A percentile compares a stretch with the other conserved stretches of the same genome.
Evolutionary conservation across 2,329 filamentous ascomycete genomes (phyloP).

Genomic region (Xylaria digitata): DNA sequence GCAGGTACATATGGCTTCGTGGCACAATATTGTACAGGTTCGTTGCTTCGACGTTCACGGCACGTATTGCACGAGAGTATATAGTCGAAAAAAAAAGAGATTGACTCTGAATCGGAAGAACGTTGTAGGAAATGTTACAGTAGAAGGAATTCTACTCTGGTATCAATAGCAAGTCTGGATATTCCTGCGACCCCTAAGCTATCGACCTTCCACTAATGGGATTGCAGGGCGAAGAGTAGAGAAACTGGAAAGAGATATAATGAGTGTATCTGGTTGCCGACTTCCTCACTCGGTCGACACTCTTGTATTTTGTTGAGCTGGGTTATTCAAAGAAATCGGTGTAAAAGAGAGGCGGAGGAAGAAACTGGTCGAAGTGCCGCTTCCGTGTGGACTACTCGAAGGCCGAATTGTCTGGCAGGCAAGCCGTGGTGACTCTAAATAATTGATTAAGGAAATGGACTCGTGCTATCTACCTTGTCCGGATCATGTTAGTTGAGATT

Average conservation of each 20-base stretch:
- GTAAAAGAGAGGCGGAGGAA: constrained; percentile 6
- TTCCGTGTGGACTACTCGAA: constrained; percentile 41
- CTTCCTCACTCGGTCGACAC: constrained; percentile 23
- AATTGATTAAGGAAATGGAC: constrained; percentile 23
- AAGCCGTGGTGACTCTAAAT: constrained; percentile 27
- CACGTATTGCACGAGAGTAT: constrained; percentile 21
- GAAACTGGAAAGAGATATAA: constrained; percentile 24
- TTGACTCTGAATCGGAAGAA: constrained; percentile 23
- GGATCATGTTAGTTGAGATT: constrained; percentile 24
- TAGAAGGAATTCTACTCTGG: constrained; percentile 23
- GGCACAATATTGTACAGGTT: constrained; percentile 21
- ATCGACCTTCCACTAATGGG: constrained; percentile 15
- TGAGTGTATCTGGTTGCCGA: constrained; percentile 27
- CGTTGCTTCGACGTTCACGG: constrained; percentile 13
- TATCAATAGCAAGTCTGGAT: constrained; percentile 18
- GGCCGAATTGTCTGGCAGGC: constrained; percentile 37
- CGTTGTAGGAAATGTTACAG: constrained; percentile 34
- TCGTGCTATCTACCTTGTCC: constrained; percentile 22
- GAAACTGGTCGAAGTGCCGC: constrained; percentile 35
- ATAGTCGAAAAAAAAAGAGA: constrained; percentile 12
- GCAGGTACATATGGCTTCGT: constrained; percentile 19
- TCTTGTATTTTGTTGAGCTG: constrained; percentile 11
- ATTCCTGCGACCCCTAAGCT: constrained; percentile 16
- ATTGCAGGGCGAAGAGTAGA: constrained; percentile 18
- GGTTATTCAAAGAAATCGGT: constrained; percentile 21